phyloP scores from a whole-genome alignment of 176 grass and related monocot species.

The Oryza rufipogon region DNA sequence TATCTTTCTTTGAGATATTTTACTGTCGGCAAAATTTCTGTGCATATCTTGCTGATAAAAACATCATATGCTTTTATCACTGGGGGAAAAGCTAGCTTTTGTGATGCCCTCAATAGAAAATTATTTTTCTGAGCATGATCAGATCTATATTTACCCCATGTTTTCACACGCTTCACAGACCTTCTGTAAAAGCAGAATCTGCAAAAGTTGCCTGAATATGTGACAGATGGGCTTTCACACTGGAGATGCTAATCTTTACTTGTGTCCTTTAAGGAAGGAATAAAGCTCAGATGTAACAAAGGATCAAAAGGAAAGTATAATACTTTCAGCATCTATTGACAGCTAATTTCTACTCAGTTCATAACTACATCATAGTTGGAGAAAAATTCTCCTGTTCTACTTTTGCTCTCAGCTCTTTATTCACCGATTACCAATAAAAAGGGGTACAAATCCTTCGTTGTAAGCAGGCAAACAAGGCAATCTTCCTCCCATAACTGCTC shows the following conservation, averaged over 20 bases:
- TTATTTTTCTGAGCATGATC: constrained; percentile 17
- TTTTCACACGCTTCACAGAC: constrained; percentile 39
- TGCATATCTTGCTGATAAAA: constrained; percentile 29
- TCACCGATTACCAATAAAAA: constrained; percentile 49
- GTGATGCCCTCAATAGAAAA: constrained; percentile 22
- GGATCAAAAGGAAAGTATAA: constrained; percentile 65
- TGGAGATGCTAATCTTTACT: constrained; percentile 80
- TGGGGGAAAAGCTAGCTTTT: constrained; percentile 26
- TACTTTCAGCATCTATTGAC: constrained; percentile 68
- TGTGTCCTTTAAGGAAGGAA: constrained; percentile 68
- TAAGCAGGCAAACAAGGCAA: constrained; percentile 36
- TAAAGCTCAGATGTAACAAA: constrained; percentile 54
- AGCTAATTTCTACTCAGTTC: constrained; percentile 58
- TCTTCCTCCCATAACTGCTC: constrained; percentile 37
- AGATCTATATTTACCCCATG: not conserved
- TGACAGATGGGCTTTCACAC: constrained; percentile 44
- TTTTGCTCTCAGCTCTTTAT: constrained; percentile 44
- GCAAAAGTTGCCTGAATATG: constrained; percentile 46
- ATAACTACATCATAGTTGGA: constrained; percentile 41
- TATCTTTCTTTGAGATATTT: not conserved
- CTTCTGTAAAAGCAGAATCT: constrained; percentile 52
- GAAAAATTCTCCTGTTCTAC: constrained; percentile 48
- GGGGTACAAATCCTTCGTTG: constrained; percentile 30
- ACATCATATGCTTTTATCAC: constrained; percentile 29
- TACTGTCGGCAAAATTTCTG: constrained; percentile 3